A percentile compares a stretch with the other conserved stretches of the same genome.
phyloP scores from a whole-genome alignment of 345 rosid genomes.

The Sonneratia caseolaris region DNA sequence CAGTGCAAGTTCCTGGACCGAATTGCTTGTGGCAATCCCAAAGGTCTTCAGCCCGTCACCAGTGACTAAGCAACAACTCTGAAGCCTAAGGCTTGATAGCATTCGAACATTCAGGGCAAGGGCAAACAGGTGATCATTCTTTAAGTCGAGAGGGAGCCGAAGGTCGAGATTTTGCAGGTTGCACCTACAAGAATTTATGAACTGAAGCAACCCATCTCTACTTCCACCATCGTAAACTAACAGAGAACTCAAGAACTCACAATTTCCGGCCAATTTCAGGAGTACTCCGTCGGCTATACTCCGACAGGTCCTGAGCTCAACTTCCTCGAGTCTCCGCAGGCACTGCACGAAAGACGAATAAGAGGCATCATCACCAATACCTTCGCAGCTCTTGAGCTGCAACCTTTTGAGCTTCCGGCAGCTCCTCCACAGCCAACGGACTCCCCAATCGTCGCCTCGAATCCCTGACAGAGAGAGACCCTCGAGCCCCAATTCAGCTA shows the following conservation, averaged over 20 bases:
- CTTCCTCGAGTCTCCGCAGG: slow-evolving; percentile 41
- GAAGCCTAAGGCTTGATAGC: slow-evolving; percentile 46
- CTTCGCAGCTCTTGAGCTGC: slow-evolving; percentile 53
- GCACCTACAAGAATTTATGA: slow-evolving; percentile 43
- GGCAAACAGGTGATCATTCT: slow-evolving; percentile 60
- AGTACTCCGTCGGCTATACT: slow-evolving; percentile 48
- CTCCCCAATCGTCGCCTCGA: slow-evolving; percentile 38
- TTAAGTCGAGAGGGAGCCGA: slow-evolving; percentile 74
- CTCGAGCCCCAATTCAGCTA: slow-evolving; percentile 42
- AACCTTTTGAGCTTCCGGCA: slow-evolving; percentile 53
- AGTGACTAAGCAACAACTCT: slow-evolving; percentile 68
- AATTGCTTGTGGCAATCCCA: slow-evolving; percentile 36
- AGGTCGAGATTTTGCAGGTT: slow-evolving; percentile 49
- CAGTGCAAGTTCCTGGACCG: slow-evolving; percentile 54
- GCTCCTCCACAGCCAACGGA: slow-evolving; percentile 57
- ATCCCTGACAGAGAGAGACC: slow-evolving; percentile 49
- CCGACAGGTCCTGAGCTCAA: slow-evolving; percentile 66
- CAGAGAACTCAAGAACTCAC: slow-evolving; percentile 44
- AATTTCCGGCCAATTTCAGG: slow-evolving; percentile 49
- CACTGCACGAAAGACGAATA: slow-evolving; percentile 30
- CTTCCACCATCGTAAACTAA: slow-evolving; percentile 76
- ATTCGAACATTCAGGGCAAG: slow-evolving; percentile 34
- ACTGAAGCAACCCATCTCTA: slow-evolving; percentile 57
- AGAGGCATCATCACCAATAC: slow-evolving; percentile 54
- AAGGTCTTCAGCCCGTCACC: slow-evolving; percentile 63